Evolutionary conservation across 345 rosid species (phyloP), one percentile per base, ranked within the genome.

Genomic region (Pugionium dolabratum): DNA sequence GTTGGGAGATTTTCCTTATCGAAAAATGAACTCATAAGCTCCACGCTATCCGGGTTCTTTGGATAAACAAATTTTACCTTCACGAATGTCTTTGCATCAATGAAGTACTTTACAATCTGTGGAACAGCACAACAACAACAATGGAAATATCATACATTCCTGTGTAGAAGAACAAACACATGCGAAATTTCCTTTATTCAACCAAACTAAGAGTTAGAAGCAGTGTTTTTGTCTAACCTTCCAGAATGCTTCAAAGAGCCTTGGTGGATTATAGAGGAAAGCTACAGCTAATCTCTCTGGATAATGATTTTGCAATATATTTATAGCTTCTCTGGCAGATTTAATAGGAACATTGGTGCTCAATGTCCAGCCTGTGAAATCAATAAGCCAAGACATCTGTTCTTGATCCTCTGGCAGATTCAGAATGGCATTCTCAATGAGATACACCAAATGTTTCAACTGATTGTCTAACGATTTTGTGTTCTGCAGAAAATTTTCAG

Each of bases 1-100:
- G 84, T 77, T 34, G 97, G 92, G 18, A 94, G 92, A 72, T 90
- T 94, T 51, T 82, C 85, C 71, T 90, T 86, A 2, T 90, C 96
- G 6, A 90, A 90, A 60, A 76, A 83, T 3, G 85, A 73, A 5
- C 77, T 81, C 97, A 94, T 90, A 4, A 88, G 79, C 67, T 83
- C 95, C 32, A 90, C 84, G 4, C 97, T 94, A 6, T 85, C 96
- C 40, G 56, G 69, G 51, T 90, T 88, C 76, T 90, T 88, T 0
- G 99, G 99, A 72, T 90, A 94, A 59, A 90, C 97, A 78, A 94
- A 94, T 59, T 88, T 90, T 74, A 90, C 96, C 81, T 94, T 94
- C 44, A 81, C 78, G 65, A 84, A 88, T 40, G 99, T 94, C 78
- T 85, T 90, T 37, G 92, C 74, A 67, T 90, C 99, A 45, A 94